These are phyloP conservation scores for Colletotrichum limetticola DNA, from an alignment of 2,329 filamentous ascomycete species.

Conservation along the genomic window DNA sequence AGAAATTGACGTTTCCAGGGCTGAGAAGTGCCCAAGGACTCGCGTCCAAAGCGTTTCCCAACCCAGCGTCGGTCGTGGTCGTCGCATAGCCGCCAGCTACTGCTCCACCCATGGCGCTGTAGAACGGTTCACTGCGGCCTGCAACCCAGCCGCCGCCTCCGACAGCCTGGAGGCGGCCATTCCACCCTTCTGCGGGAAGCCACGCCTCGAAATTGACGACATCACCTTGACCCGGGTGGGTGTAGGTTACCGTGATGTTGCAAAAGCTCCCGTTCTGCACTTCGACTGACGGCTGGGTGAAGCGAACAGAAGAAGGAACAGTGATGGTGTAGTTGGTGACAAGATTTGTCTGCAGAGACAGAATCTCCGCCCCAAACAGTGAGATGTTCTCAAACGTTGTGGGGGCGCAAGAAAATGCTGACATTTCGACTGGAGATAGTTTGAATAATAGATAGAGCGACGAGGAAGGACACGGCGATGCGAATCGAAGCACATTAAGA, in stretches of 20 bases:
- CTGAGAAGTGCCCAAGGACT: conserved; percentile 29
- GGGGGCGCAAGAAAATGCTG: background rate
- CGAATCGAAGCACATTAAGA: too few species aligned
- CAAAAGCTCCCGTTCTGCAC: conserved; percentile 37
- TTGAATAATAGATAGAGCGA: too few species aligned
- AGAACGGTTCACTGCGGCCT: conserved; percentile 28
- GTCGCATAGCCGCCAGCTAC: conserved; percentile 37
- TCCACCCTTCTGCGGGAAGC: conserved; percentile 42
- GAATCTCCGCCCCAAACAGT: conserved; percentile 10
- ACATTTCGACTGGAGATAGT: background rate
- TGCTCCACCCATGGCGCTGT: conserved; percentile 34
- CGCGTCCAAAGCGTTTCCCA: conserved; percentile 1
- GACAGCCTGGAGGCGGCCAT: conserved; percentile 42
- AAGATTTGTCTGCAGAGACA: background rate
- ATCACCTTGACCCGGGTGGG: conserved; percentile 39
- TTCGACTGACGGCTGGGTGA: conserved; percentile 12
- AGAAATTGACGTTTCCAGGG: conserved; percentile 33
- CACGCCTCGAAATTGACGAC: conserved; percentile 39
- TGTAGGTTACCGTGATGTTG: conserved; percentile 43
- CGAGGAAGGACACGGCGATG: too few species aligned
- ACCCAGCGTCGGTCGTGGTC: conserved; percentile 38
- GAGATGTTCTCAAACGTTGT: background rate
- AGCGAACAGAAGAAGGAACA: background rate
- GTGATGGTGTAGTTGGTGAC: conserved; percentile 18
- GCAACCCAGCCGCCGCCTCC: conserved; percentile 45